phyloP scores from a whole-genome alignment of 2,329 filamentous ascomycete species.

The Hymenoscyphus fraxineus region DNA sequence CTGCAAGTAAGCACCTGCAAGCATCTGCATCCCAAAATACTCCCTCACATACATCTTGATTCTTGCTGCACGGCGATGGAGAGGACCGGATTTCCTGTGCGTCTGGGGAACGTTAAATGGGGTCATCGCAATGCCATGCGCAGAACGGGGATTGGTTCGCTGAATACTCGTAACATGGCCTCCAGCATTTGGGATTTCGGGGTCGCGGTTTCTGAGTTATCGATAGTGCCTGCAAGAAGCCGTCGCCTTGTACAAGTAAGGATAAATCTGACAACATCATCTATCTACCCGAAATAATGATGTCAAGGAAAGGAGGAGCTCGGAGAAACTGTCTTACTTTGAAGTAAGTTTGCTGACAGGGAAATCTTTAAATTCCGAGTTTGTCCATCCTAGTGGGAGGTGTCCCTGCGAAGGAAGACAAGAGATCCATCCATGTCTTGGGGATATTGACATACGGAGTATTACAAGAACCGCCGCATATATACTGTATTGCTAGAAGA shows the following conservation, averaged over 20 bases:
- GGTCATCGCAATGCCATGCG: background rate
- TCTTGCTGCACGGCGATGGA: background rate
- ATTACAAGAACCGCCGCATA: too few relatives aligned
- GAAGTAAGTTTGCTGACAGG: background rate
- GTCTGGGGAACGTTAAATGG: background rate
- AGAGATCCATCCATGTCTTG: background rate
- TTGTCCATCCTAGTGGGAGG: background rate
- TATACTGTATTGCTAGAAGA: too few relatives aligned
- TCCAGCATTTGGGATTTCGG: background rate
- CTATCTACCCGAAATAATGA: background rate
- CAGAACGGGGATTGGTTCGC: background rate
- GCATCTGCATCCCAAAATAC: slow-evolving; percentile 4
- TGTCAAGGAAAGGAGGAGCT: background rate
- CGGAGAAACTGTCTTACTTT: background rate
- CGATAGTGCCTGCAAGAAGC: slow-evolving; percentile 1
- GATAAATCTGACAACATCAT: background rate
- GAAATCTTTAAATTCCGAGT: background rate
- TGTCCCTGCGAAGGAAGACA: background rate
- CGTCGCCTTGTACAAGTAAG: background rate
- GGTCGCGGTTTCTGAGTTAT: background rate
- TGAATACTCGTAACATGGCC: background rate
- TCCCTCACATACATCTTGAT: background rate
- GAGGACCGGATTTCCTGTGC: background rate
- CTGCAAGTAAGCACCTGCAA: background rate
- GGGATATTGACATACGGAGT: background rate